Evolutionary conservation across 805 yeast species (phyloP), one percentile per base, ranked within the genome.

Genomic region (Nakazawaea holstii): DNA sequence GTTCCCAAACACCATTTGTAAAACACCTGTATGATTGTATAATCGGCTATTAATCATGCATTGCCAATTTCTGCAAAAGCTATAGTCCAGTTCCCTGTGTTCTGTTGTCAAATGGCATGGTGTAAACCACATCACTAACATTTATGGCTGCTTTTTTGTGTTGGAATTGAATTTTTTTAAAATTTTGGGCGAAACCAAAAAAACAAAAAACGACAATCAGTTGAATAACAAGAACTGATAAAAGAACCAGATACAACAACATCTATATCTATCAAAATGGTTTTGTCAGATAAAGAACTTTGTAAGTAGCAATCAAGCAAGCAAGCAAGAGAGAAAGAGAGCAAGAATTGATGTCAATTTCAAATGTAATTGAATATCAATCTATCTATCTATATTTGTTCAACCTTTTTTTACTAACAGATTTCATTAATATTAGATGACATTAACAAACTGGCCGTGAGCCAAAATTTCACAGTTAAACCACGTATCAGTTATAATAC

Each of bases 401-500:
- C 14, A 1, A 20, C 3, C 29, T 28, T 14, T 10, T 8, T 26
- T 20, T 46, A 11, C 27, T 14, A 31, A 17, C 26, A 9, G 2
- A n/a, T 6, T 5, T 24, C 24, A 20, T 7, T 39, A 6, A 13
- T 13, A 11, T 35, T 29, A 70, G 80, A 67, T 65, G 95, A 88
- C 58, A 73, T 91, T 62, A 91, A 91, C 77, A 88, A 89, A 66
- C 81, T 80, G 66, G 97, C 98, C 41, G 97, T 84, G 46, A 86
- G 91, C 49, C 85, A 89, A 64, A 95, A 95, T 57, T 90, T 90
- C 74, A 83, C 87, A 54, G 82, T 91, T 62, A 84, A 88, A 65
- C 98, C 98, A 51, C 83, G 96, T 71, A 65, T 87, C 59, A 86
- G 84, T 60, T 94, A 94, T 72, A 94, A 94, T 74, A 94, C 99